These are phyloP conservation scores for Suillus alpinus DNA, from an alignment of 768 basidiomycete species.

Conservation along the genomic window DNA sequence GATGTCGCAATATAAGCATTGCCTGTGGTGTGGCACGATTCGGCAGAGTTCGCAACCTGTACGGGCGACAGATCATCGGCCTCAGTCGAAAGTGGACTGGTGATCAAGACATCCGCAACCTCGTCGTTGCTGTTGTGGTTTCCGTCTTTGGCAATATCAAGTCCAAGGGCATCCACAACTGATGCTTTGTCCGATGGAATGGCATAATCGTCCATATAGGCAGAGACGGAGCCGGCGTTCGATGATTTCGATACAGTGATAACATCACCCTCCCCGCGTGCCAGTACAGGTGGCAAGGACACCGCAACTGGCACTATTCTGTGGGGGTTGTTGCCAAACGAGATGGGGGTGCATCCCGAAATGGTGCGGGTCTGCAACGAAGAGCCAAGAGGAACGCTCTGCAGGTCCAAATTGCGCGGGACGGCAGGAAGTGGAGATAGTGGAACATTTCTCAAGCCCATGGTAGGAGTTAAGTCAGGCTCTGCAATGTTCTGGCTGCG, in stretches of 20 bases:
- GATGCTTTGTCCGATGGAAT: constrained; percentile 2
- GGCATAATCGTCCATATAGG: neutral
- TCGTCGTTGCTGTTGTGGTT: neutral
- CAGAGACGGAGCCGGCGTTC: neutral
- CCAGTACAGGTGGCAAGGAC: neutral
- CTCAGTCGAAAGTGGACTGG: too few species aligned
- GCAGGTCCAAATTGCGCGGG: neutral
- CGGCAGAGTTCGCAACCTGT: neutral
- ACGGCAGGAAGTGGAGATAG: neutral
- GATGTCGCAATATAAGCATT: neutral
- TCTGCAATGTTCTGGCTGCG: neutral
- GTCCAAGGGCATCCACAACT: constrained; percentile 7
- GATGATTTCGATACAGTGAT: neutral
- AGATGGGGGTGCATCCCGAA: neutral
- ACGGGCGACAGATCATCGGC: neutral
- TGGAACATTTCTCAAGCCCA: neutral
- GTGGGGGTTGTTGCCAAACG: constrained; percentile 3
- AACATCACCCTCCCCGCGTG: neutral
- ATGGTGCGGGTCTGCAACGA: constrained; percentile 6
- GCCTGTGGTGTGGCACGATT: neutral
- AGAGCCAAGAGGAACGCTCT: constrained; percentile 9
- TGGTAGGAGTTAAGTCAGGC: neutral
- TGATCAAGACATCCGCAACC: neutral
- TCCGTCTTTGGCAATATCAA: constrained; percentile 2
- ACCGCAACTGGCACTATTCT: constrained; percentile 4